Percentiles rank a stretch among this genome's conserved stretches.
Evolutionary conservation across 495 filamentous ascomycete species (phyloP).

Genomic region (Clohesyomyces aquaticus): DNA sequence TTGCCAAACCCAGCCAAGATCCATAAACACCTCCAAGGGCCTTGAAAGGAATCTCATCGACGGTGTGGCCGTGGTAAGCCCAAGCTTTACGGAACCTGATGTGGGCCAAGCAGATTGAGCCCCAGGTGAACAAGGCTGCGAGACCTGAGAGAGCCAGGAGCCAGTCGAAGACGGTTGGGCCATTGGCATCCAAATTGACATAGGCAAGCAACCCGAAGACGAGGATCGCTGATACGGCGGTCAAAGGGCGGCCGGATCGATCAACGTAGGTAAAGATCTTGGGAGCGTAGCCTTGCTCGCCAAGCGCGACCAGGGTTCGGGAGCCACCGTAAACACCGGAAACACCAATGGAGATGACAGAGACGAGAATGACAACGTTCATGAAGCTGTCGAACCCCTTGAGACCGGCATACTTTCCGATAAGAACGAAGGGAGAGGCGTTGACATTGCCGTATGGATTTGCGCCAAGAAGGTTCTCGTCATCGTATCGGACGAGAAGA

Average conservation of each 20-base stretch:
- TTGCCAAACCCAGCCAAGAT: conserved; percentile 64
- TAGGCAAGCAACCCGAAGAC: conserved; percentile 49
- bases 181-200: conserved; percentile 34
- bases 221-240: conserved; percentile 69
- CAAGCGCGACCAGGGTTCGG: conserved; percentile 45
- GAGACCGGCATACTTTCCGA: conserved; percentile 42
- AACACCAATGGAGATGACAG: conserved; percentile 47
- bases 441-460: conserved; percentile 32
- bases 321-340: conserved; percentile 46
- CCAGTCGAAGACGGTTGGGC: conserved; percentile 58
- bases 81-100: conserved; percentile 75
- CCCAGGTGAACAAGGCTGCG: conserved; percentile 71
- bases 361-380: conserved; percentile 47
- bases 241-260: conserved; percentile 53
- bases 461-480: conserved; percentile 35
- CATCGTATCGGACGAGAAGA: conserved; percentile 41
- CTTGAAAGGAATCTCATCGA: conserved; percentile 73
- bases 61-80: conserved; percentile 62
- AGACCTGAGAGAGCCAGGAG: conserved; percentile 70
- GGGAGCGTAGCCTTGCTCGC: conserved; percentile 46
- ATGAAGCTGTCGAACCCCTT: conserved; percentile 43
- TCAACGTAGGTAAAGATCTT: conserved; percentile 48
- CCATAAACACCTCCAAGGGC: conserved; percentile 69
- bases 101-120: conserved; percentile 70
- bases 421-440: conserved; percentile 47